Evolutionary conservation across 495 filamentous ascomycete species (phyloP).

Genomic region (Aspergillus egyptiacus): DNA sequence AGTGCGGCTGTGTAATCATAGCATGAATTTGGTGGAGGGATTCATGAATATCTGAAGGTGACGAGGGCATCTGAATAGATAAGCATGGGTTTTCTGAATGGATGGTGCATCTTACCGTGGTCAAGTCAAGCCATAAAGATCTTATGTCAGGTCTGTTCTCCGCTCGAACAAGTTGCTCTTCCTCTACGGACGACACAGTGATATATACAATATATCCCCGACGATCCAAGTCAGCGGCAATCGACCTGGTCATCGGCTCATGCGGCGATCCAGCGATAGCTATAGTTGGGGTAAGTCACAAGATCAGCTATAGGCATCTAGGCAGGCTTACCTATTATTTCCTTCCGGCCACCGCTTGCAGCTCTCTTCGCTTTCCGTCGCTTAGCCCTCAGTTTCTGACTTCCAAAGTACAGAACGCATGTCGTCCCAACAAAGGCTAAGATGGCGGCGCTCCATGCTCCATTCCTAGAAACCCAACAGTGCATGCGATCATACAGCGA

Average conservation of each 20-base stretch:
- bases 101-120: slow-evolving; percentile 29
- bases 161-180: slow-evolving; percentile 71
- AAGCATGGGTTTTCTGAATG: slow-evolving; percentile 2
- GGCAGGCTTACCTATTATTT: slow-evolving; percentile 61
- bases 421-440: slow-evolving; percentile 63
- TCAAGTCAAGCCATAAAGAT: slow-evolving; percentile 76
- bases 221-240: slow-evolving; percentile 80
- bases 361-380: slow-evolving; percentile 70
- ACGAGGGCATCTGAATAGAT: slow-evolving; percentile 46
- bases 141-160: slow-evolving; percentile 74
- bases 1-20: slow-evolving; percentile 65
- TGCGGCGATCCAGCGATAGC: slow-evolving; percentile 78
- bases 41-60: slow-evolving; percentile 47
- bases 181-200: slow-evolving; percentile 69
- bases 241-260: slow-evolving; percentile 71
- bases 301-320: background rate
- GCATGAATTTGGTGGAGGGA: slow-evolving; percentile 48
- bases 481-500: slow-evolving; percentile 38
- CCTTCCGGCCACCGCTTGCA: slow-evolving; percentile 75
- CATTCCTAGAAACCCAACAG: slow-evolving; percentile 63
- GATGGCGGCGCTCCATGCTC: slow-evolving; percentile 61
- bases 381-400: slow-evolving; percentile 52
- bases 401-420: slow-evolving; percentile 59
- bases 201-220: slow-evolving; percentile 92
- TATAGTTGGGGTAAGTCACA: slow-evolving; percentile 20